A percentile compares a stretch with the other conserved stretches of the same genome.
phyloP scores from a whole-genome alignment of 2,329 filamentous ascomycete genomes.

The Nemania sp. region DNA sequence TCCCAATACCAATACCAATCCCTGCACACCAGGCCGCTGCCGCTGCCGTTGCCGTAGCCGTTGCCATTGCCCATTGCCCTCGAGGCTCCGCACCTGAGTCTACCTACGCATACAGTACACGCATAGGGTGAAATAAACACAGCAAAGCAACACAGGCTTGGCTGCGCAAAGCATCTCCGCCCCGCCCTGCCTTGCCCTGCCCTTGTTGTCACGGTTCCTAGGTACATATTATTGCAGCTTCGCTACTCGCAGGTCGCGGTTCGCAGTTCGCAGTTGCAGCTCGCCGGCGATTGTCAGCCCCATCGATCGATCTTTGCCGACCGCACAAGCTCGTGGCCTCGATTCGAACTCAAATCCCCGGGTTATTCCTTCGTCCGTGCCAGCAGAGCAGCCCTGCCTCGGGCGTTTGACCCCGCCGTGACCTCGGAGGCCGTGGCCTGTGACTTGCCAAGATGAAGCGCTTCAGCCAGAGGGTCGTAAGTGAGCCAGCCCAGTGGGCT shows the following conservation, averaged over 20 bases:
- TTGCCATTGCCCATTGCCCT: too few species aligned
- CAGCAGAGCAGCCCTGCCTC: conserved; percentile 16
- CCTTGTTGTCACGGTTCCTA: conserved; percentile 12
- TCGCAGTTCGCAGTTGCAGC: too few species aligned
- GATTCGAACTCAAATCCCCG: too few species aligned
- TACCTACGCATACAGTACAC: too few species aligned
- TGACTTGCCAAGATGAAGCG: conserved; percentile 75
- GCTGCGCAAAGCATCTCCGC: conserved; percentile 17
- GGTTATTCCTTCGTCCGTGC: conserved; percentile 4
- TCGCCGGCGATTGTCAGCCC: too few species aligned
- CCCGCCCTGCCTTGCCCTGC: too few species aligned
- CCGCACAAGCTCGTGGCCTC: conserved; percentile 6
- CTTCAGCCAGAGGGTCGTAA: conserved; percentile 94
- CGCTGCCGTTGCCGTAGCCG: too few species aligned
- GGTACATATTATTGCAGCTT: conserved; percentile 7
- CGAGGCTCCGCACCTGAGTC: conserved; percentile 31
- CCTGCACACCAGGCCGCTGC: too few species aligned
- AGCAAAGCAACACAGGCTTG: conserved; percentile 19
- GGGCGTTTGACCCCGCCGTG: conserved; percentile 36
- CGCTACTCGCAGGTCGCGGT: conserved; percentile 5
- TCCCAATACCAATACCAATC: not conserved
- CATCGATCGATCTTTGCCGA: conserved; percentile 2
- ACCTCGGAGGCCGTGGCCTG: conserved; percentile 35
- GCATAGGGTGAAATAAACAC: conserved; percentile 34
- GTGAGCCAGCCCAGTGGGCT: too few species aligned